These are phyloP conservation scores for Agrocybe pediades DNA, from an alignment of 768 basidiomycete genomes.

Conservation along the genomic window DNA sequence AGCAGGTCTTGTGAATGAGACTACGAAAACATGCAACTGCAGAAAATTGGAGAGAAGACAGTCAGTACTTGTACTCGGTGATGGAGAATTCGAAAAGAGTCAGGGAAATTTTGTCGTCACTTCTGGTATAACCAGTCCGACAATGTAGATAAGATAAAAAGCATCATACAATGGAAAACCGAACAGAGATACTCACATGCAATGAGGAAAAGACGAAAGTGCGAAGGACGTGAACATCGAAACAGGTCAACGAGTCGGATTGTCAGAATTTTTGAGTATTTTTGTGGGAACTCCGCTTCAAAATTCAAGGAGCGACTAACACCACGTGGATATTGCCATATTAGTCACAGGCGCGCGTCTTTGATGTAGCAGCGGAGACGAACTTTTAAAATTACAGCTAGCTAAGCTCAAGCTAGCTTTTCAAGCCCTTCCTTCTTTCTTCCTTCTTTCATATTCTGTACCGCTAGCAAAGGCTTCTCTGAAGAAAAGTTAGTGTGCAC, in stretches of 20 bases:
- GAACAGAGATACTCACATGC: slow-evolving; percentile 17
- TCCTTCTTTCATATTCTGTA: too few species aligned
- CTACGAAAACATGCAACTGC: slow-evolving; percentile 15
- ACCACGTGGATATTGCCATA: slow-evolving; percentile 4
- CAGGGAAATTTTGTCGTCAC: slow-evolving; percentile 49
- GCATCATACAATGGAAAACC: slow-evolving; percentile 34
- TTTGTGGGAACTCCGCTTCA: slow-evolving; percentile 34
- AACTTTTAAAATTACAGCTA: neutral
- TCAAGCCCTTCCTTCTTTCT: neutral
- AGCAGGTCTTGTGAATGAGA: neutral
- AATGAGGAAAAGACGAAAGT: neutral
- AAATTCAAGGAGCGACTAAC: slow-evolving; percentile 27
- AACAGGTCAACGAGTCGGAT: neutral
- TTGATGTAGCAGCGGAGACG: neutral
- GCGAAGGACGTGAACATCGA: neutral
- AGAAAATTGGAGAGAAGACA: neutral
- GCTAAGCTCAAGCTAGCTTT: neutral
- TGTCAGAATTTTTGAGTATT: neutral
- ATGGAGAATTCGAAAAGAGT: slow-evolving; percentile 15
- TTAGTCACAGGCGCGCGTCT: slow-evolving; percentile 1
- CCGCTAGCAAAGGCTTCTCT: too few species aligned
- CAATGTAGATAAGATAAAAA: slow-evolving; percentile 87
- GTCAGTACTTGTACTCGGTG: slow-evolving; percentile 4
- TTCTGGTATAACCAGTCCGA: slow-evolving; percentile 59
- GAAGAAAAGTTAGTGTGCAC: too few species aligned